These are phyloP conservation scores for Aspergillus luchuensis DNA, from an alignment of 2,329 filamentous ascomycete species.

Conservation along the genomic window DNA sequence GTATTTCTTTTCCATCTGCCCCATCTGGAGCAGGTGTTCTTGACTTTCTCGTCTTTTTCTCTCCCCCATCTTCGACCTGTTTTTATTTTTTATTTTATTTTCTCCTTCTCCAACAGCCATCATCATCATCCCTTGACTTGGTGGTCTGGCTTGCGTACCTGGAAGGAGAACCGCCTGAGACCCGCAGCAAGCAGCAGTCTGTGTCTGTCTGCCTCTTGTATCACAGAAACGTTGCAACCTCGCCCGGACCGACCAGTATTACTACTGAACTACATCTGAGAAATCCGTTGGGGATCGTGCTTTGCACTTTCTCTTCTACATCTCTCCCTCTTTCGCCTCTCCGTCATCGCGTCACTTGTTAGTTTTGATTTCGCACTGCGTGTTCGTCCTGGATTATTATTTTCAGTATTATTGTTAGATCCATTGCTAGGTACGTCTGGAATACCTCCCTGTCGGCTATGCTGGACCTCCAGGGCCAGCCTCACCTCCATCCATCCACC, in stretches of 20 bases:
- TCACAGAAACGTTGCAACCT: conserved; percentile 10
- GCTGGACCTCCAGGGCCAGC: conserved; percentile 17
- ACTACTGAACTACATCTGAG: conserved; percentile 13
- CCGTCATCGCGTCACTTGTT: too few species aligned
- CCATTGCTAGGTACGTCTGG: conserved; percentile 4
- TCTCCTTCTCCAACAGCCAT: too few species aligned
- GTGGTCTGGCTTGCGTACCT: conserved; percentile 1
- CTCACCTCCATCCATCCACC: conserved; percentile 13
- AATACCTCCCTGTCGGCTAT: conserved; percentile 1
- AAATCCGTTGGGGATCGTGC: neutral
- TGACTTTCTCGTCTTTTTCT: neutral
- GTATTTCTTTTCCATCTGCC: conserved; percentile 7
- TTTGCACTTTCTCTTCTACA: too few species aligned
- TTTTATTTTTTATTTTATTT: neutral
- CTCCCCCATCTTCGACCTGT: neutral
- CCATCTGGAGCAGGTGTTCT: neutral
- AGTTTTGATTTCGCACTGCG: too few species aligned
- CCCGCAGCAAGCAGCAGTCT: neutral
- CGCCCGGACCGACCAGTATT: conserved; percentile 12
- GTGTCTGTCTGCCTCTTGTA: conserved; percentile 14
- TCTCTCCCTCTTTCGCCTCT: too few species aligned
- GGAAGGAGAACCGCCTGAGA: conserved; percentile 5
- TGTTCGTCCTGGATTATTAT: conserved; percentile 9
- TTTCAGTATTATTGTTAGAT: conserved; percentile 13
- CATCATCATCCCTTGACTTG: neutral